Evolutionary conservation across 2,329 filamentous ascomycete species (phyloP).

Genomic region (Achaetomium macrosporum): DNA sequence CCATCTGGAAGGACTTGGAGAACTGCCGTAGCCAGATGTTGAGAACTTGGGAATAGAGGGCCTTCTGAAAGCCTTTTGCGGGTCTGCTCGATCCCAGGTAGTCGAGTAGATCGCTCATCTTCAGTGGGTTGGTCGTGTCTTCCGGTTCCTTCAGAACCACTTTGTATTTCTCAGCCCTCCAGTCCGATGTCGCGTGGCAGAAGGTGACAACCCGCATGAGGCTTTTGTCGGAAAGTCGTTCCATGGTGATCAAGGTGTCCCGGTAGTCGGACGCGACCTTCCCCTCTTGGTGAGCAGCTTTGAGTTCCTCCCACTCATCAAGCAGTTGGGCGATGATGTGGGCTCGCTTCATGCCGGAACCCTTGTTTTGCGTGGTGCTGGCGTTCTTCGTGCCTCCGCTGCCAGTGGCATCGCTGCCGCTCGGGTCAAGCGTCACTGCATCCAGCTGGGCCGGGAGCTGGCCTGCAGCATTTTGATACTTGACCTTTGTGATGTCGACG

Average conservation of each 20-base stretch:
- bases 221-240: not conserved
- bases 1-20: not conserved
- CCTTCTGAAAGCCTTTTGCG: not conserved
- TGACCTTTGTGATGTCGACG: not conserved
- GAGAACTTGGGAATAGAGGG: not conserved
- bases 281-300: not conserved
- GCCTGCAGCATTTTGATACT: not conserved
- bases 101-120: not conserved
- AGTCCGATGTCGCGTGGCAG: not conserved
- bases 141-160: not conserved
- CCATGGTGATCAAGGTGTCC: not conserved
- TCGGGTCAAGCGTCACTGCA: not conserved
- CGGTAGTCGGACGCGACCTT: not conserved
- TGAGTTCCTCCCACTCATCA: not conserved
- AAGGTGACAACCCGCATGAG: not conserved
- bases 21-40: conserved; percentile 2
- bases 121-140: not conserved
- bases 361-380: not conserved
- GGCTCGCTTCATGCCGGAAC: not conserved
- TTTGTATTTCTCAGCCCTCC: not conserved
- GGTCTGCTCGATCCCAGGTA: not conserved
- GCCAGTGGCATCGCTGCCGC: no score
- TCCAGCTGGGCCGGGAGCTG: not conserved
- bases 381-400: no score
- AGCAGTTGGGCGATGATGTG: not conserved